Percentiles rank a stretch among this genome's conserved stretches.
These are phyloP conservation scores for Penicillium sp. DNA, from an alignment of 2,329 filamentous ascomycete species.

Conservation along the genomic window DNA sequence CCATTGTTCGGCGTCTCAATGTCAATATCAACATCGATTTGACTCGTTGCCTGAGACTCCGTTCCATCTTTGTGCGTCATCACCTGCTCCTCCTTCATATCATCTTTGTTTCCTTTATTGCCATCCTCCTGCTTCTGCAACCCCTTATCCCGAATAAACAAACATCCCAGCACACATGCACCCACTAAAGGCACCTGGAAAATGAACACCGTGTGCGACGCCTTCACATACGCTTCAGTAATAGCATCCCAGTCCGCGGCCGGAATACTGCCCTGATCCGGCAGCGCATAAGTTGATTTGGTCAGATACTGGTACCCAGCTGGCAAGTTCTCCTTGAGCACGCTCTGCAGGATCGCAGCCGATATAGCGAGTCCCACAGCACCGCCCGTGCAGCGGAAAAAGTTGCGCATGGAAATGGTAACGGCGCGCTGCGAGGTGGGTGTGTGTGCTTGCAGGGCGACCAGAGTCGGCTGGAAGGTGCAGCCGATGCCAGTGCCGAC, in stretches of 20 bases:
- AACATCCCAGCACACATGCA: conserved; percentile 47
- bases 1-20: background rate
- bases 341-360: conserved; percentile 47
- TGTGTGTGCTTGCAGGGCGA: conserved; percentile 57
- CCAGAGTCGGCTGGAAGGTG: conserved; percentile 51
- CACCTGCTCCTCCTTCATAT: background rate
- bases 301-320: conserved; percentile 34
- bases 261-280: conserved; percentile 23
- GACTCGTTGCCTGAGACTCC: conserved; percentile 8
- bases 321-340: conserved; percentile 38
- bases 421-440: conserved; percentile 57
- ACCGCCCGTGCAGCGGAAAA: conserved; percentile 58
- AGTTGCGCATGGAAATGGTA: conserved; percentile 60
- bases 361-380: conserved; percentile 56
- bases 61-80: background rate
- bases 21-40: conserved; percentile 7
- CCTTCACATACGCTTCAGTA: conserved; percentile 50
- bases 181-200: conserved; percentile 54
- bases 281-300: conserved; percentile 39
- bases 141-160: conserved; percentile 52
- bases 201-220: conserved; percentile 54
- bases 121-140: conserved; percentile 36
- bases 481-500: conserved; percentile 53
- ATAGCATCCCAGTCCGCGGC: conserved; percentile 39
- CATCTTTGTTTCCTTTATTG: conserved; percentile 13